Conservation (phyloP, 305 asterid species). For the Fraxinus floribunda region DNA sequence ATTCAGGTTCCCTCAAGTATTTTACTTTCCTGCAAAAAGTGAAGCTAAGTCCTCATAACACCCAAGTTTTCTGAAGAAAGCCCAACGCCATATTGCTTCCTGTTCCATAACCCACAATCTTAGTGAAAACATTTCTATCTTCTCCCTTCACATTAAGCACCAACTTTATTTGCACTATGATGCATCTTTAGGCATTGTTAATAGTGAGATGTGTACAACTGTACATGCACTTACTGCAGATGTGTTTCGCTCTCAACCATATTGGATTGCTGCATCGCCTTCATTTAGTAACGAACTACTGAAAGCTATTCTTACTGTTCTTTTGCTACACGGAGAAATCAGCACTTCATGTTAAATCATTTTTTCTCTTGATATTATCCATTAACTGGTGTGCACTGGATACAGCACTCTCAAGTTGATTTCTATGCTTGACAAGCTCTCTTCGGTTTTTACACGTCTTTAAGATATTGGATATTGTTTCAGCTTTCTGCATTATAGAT, state of each 20-base stretch:
- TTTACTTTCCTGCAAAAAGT: not conserved
- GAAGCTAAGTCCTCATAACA: constrained; percentile 1
- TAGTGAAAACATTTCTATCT: not conserved
- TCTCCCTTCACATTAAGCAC: not conserved
- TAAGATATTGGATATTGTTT: constrained; percentile 55
- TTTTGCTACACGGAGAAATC: not conserved
- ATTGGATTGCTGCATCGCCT: not conserved
- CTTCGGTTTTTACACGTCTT: constrained; percentile 54
- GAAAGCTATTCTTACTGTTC: not conserved
- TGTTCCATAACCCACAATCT: not conserved
- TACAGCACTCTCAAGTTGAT: constrained; percentile 34
- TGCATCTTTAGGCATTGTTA: constrained; percentile 19
- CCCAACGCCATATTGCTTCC: not conserved
- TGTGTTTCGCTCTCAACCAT: not conserved
- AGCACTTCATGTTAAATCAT: constrained; percentile 23
- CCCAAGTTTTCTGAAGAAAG: not conserved
- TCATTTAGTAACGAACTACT: not conserved
- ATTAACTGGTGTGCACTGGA: constrained; percentile 41
- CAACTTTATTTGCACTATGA: not conserved
- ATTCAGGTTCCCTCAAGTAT: not conserved
- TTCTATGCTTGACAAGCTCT: constrained; percentile 49
- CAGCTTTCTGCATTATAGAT: constrained; percentile 61
- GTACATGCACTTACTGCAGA: not conserved
- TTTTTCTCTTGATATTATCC: constrained; percentile 34
- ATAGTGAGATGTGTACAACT: not conserved